Conservation (phyloP, 2,329 filamentous ascomycete genomes). For the Hypoxylon sp. region DNA sequence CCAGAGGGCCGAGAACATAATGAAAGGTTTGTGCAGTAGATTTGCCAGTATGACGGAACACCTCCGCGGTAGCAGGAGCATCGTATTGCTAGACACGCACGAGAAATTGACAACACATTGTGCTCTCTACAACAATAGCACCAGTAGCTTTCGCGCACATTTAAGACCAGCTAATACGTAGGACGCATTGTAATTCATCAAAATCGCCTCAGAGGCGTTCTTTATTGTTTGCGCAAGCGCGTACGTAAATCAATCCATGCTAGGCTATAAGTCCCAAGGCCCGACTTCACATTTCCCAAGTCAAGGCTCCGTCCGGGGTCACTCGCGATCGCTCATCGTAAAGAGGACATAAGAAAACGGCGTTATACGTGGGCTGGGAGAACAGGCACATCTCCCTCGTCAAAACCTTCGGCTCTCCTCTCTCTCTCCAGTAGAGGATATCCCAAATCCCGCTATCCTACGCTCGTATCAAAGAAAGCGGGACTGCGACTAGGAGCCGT, state of each 20-base stretch:
- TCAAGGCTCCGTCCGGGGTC: slow-evolving; percentile 2
- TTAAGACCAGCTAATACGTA: background rate
- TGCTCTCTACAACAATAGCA: background rate
- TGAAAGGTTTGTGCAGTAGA: background rate
- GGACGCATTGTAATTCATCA: background rate
- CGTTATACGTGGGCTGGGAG: background rate
- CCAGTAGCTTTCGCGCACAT: background rate
- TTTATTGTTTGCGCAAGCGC: slow-evolving; percentile 22
- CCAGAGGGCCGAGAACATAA: background rate
- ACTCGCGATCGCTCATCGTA: slow-evolving; percentile 11
- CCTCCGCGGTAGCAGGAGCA: background rate
- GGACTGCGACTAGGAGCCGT: background rate
- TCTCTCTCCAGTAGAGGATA: background rate
- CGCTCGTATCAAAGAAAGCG: background rate
- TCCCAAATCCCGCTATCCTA: slow-evolving; percentile 8
- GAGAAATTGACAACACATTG: background rate
- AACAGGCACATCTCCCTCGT: background rate
- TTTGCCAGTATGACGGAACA: background rate
- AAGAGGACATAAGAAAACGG: slow-evolving; percentile 9
- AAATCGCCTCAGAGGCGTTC: slow-evolving; percentile 7
- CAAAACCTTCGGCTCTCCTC: background rate
- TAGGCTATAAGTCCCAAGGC: slow-evolving; percentile 14
- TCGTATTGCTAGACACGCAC: background rate
- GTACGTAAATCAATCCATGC: slow-evolving; percentile 25
- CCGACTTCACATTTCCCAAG: slow-evolving; percentile 5